Conservation (phyloP, 2,329 filamentous ascomycete genomes). For the Emergomyces orientalis region DNA sequence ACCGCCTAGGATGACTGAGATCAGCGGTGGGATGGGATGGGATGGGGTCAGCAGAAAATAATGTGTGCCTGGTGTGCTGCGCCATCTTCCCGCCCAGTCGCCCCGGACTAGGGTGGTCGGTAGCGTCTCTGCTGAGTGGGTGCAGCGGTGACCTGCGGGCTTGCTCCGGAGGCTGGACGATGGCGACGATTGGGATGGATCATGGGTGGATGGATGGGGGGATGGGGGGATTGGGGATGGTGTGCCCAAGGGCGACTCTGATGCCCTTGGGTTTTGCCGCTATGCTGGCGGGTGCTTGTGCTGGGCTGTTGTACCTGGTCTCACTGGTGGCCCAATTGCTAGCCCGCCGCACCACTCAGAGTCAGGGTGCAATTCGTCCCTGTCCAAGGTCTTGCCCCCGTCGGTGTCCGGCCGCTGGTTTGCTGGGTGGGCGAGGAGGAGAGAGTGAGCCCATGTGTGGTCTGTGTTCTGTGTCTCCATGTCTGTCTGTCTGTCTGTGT, state of each 20-base stretch:
- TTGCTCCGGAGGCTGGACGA: neutral
- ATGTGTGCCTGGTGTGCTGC: neutral
- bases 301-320: conserved; percentile 3
- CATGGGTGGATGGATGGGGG: neutral
- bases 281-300: neutral
- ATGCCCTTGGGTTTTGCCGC: no score
- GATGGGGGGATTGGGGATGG: no score
- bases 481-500: no score
- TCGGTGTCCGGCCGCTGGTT: neutral
- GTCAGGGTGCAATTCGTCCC: neutral
- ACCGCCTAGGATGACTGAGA: neutral
- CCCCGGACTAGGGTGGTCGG: conserved; percentile 2
- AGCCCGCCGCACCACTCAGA: neutral
- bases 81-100: conserved; percentile 7
- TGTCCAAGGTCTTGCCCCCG: neutral
- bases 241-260: no score
- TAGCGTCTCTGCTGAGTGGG: neutral
- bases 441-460: neutral
- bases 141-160: neutral
- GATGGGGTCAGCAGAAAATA: neutral
- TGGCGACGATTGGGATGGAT: neutral
- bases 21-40: conserved; percentile 7
- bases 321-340: conserved; percentile 1
- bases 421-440: no score
- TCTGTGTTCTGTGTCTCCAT: neutral